These are phyloP conservation scores for Globisporangium splendens DNA, from an alignment of 352 stramenopile genomes.

Conservation along the genomic window DNA sequence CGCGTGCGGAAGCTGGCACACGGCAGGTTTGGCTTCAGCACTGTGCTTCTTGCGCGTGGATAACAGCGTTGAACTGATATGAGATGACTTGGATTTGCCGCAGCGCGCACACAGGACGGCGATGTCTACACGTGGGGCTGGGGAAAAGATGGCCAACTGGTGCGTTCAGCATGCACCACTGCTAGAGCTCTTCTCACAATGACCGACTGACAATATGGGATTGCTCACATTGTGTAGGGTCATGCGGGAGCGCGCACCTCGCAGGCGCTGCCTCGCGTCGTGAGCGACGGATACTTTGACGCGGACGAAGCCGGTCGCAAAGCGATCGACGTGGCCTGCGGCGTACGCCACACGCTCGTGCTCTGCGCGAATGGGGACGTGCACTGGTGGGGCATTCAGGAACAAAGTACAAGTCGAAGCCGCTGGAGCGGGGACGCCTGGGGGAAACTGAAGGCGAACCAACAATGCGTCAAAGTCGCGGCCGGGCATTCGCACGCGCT, in stretches of 20 bases:
- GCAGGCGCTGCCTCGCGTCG: conserved; percentile 45
- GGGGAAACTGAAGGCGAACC: conserved; percentile 8
- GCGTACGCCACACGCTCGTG: conserved; percentile 45
- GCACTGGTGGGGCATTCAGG: conserved; percentile 45
- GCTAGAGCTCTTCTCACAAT: background rate
- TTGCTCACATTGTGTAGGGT: conserved; percentile 12
- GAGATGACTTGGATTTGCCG: background rate
- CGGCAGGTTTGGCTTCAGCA: conserved; percentile 26
- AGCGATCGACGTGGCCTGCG: conserved; percentile 39
- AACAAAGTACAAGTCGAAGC: background rate
- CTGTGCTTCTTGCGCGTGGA: too few relatives aligned
- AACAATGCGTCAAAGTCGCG: conserved; percentile 10
- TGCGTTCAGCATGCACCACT: conserved; percentile 18
- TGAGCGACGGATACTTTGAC: conserved; percentile 25
- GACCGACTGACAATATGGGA: too few relatives aligned
- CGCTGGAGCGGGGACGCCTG: background rate
- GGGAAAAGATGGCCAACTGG: conserved; percentile 67
- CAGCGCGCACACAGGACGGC: conserved; percentile 44
- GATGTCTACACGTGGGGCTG: conserved; percentile 83
- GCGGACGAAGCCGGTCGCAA: conserved; percentile 22
- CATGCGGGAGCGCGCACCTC: conserved; percentile 14
- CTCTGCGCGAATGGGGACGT: conserved; percentile 38
- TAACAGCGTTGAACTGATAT: conserved; percentile 5
- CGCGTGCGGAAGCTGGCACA: conserved; percentile 76
- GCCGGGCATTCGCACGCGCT: conserved; percentile 26